Conservation (phyloP, 345 rosid genomes). For the Arabis hirsuta region DNA sequence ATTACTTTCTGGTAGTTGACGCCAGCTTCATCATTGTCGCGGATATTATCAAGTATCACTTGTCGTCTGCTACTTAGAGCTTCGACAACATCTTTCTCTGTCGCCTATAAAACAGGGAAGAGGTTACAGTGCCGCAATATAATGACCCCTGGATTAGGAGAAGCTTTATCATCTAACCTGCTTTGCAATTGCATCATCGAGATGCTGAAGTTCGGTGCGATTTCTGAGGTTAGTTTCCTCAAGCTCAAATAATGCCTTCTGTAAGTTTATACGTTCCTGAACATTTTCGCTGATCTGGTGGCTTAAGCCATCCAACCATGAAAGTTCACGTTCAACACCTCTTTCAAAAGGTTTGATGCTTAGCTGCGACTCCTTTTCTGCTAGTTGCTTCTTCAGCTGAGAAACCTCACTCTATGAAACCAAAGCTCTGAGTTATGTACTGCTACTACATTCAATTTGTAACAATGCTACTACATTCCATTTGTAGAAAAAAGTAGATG, state of each 20-base stretch:
- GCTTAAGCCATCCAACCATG: slow-evolving; percentile 86
- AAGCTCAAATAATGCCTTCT: slow-evolving; percentile 90
- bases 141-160: neutral
- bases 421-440: slow-evolving; percentile 32
- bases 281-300: slow-evolving; percentile 95
- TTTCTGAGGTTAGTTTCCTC: slow-evolving; percentile 84
- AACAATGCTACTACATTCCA: neutral
- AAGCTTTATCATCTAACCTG: slow-evolving; percentile 55
- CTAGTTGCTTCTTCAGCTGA: slow-evolving; percentile 79
- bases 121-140: slow-evolving; percentile 26
- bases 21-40: slow-evolving; percentile 95
- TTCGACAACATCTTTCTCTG: slow-evolving; percentile 66
- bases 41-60: slow-evolving; percentile 93
- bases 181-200: slow-evolving; percentile 82
- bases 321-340: slow-evolving; percentile 81
- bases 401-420: slow-evolving; percentile 73
- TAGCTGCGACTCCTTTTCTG: slow-evolving; percentile 79
- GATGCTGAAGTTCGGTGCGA: slow-evolving; percentile 79
- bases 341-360: slow-evolving; percentile 74
- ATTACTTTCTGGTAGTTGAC: slow-evolving; percentile 76
- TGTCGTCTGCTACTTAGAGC: slow-evolving; percentile 77
- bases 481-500: neutral
- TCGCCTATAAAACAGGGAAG: slow-evolving; percentile 49
- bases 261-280: slow-evolving; percentile 90
- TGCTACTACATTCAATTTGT: neutral